Evolutionary conservation across 1,139 yeast species (phyloP), one percentile per base, ranked within the genome.

Genomic region (Diutina neorugosa): DNA sequence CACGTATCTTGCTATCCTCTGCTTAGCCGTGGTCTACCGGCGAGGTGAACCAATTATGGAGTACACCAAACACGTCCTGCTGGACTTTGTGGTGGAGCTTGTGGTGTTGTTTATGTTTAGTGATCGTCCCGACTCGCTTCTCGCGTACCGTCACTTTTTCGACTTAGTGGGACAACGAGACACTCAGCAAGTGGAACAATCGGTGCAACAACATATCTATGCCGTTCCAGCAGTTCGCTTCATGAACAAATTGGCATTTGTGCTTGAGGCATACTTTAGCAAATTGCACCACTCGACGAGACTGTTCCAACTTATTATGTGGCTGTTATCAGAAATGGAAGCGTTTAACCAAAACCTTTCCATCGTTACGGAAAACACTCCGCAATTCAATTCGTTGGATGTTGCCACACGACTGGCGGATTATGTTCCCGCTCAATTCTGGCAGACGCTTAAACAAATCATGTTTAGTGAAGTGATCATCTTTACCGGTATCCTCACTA

Each of bases 401-500:
- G 58, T 64, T 4, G 51, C 60, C 2, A 57, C 51, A 1, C 51
- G 55, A 9, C 50, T 34, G 19, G n/a, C 19, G 16, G 55, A 55
- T 4, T 51, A 60, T 1, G 60, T 58, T 4, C 60, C 61, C 43
- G 64, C 63, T 23, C 66, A 64, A 51, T 70, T 65, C 55, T 73
- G 77, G 78, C 55, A 58, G 37, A 60, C 69, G 47, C 62, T 74
- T 62, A 80, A 81, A 57, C 62, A 65, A 12, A 58, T 78, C 2
- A 61, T 81, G 8, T 82, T 82, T 60, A 73, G 81, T 1, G 66
- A 80, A 52, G 68, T 79, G 2, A 63, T 81, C 5, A 74, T 81
- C n/a, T 71, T 78, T 46, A 83, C 81, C 61, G 87, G 86, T 0
- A 67, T 78, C 12, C 66, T 77, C 19, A 65, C 79, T 1, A 63